A percentile compares a stretch with the other conserved stretches of the same genome.
phyloP scores from a whole-genome alignment of 2,329 filamentous ascomycete genomes.

The Fusarium sp. region DNA sequence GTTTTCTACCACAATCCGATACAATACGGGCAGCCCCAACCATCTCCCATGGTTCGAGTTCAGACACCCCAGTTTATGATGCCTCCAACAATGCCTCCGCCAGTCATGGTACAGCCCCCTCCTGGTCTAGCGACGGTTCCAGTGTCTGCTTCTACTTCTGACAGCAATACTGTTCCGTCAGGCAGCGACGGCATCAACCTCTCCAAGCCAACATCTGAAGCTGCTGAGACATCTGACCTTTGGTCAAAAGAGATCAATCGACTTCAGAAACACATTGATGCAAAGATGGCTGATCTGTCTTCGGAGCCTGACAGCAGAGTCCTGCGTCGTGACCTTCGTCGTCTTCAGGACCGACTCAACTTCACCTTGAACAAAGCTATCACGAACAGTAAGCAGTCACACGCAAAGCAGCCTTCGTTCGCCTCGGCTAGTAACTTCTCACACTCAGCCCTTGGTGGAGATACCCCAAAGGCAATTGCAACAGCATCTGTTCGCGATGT shows the following conservation, averaged over 20 bases:
- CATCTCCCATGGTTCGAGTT: conserved; percentile 17
- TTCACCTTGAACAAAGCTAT: conserved; percentile 47
- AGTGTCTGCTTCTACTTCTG: neutral
- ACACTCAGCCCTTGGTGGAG: neutral
- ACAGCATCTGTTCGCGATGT: neutral
- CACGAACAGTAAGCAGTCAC: conserved; percentile 7
- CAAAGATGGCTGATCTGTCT: conserved; percentile 44
- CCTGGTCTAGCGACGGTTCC: neutral
- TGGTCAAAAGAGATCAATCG: conserved; percentile 42
- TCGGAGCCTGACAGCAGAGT: conserved; percentile 38
- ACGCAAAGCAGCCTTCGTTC: neutral
- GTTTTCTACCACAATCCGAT: conserved; percentile 42
- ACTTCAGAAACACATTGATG: conserved; percentile 48
- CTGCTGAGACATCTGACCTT: conserved; percentile 1
- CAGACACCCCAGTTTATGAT: conserved; percentile 29
- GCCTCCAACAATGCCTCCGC: neutral
- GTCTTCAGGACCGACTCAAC: conserved; percentile 50
- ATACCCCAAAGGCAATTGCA: neutral
- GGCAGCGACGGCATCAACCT: neutral
- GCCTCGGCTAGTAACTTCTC: conserved; percentile 7
- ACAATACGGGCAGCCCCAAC: conserved; percentile 30
- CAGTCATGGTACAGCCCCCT: conserved; percentile 5
- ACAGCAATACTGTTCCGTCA: neutral
- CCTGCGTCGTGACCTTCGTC: conserved; percentile 44
- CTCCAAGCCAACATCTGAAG: neutral